Evolutionary conservation across 2,329 filamentous ascomycete species (phyloP).

Genomic region (Ascochyta rabiei): DNA sequence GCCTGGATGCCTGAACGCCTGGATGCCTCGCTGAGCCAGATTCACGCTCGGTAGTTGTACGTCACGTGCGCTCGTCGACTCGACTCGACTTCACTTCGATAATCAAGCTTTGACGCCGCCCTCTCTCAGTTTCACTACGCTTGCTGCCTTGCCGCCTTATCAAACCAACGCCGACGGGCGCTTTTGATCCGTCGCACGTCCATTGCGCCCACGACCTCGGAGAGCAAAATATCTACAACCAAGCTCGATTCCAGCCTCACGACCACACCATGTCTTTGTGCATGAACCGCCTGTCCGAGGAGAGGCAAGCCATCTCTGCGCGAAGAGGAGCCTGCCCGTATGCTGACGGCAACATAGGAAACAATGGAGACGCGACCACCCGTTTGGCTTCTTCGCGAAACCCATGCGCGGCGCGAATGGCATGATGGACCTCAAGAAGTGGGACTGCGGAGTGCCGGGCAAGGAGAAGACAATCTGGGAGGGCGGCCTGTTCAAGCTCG

Average conservation of each 20-base stretch:
- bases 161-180: constrained; percentile 9
- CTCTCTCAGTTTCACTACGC: constrained; percentile 25
- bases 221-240: not conserved
- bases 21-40: constrained; percentile 14
- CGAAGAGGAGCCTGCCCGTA: not conserved
- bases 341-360: constrained; percentile 64
- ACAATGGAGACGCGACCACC: constrained; percentile 95
- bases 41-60: constrained; percentile 20
- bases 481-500: constrained; percentile 94
- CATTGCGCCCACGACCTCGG: not conserved
- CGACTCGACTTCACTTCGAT: constrained; percentile 24
- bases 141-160: not conserved
- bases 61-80: constrained; percentile 31
- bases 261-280: constrained; percentile 75
- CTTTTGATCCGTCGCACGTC: not conserved
- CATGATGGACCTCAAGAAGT: constrained; percentile 88
- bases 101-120: not conserved
- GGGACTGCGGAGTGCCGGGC: constrained; percentile 96
- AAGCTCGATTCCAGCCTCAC: constrained; percentile 3
- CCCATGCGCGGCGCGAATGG: constrained; percentile 80
- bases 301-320: constrained; percentile 36
- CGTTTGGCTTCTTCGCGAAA: constrained; percentile 95
- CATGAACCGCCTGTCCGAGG: constrained; percentile 67
- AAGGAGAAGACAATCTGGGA: constrained; percentile 98
- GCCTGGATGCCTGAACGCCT: too few relatives aligned